Evolutionary conservation across 306 rosid species (phyloP).

Genomic region (Pachyrhizus erosus): DNA sequence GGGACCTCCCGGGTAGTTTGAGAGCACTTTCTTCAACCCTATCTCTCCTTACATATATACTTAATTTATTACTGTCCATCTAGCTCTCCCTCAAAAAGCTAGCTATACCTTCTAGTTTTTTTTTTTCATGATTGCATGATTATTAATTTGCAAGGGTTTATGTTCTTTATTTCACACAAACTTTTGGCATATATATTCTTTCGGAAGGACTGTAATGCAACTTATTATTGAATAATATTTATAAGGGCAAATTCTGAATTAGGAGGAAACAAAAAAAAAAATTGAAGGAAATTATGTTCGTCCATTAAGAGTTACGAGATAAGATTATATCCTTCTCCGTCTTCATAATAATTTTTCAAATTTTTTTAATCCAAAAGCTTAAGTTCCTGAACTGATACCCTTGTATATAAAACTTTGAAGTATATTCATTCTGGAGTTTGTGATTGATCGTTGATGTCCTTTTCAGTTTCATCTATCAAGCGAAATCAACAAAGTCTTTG

Average conservation of each 20-base stretch:
- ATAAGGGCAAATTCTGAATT: not conserved
- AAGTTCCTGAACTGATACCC: not conserved
- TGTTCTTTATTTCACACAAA: not conserved
- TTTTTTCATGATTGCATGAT: constrained; percentile 1
- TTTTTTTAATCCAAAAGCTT: not conserved
- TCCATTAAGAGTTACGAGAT: not conserved
- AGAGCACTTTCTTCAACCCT: not conserved
- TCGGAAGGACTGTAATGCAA: not conserved
- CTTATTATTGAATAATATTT: not conserved
- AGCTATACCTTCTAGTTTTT: not conserved
- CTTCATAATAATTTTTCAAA: not conserved
- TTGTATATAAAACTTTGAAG: not conserved
- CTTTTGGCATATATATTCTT: not conserved
- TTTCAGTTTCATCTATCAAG: not conserved
- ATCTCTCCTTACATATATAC: not conserved
- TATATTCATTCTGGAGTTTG: constrained; percentile 1
- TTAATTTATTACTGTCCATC: not conserved
- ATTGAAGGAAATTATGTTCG: not conserved
- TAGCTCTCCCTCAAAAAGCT: not conserved
- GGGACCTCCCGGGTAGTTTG: constrained; percentile 88
- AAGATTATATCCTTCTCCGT: not conserved
- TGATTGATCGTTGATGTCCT: not conserved
- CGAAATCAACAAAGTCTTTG: not conserved
- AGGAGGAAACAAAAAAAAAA: not conserved
- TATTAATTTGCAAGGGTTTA: not conserved